Base-by-base conservation (phyloP, 208 protist species). In the Leishmania martiniquensis region DNA sequence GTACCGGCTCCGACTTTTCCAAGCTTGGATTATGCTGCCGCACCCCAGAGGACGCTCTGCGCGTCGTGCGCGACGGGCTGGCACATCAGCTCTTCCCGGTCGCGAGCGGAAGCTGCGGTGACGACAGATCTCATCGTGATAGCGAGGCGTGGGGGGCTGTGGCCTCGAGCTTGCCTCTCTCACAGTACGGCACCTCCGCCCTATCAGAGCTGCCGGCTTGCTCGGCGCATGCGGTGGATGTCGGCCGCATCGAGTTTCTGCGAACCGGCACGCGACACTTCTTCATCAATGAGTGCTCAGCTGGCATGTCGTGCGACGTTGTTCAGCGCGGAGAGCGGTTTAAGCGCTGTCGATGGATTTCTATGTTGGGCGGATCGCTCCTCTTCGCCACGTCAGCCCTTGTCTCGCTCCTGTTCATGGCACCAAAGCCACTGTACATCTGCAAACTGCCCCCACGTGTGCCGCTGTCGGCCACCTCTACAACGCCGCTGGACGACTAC, bases 281-380 rank as follows among this genome's bases (percentile, higher is more conserved):
- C 76, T 97, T 95, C 73, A 93, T 97, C 67, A 97, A 97, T 76
- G 89, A 93, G 59, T 94, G 88, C 76, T 95, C 91, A 17, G 87
- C 87, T 67, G 91, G 93, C 42, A 89, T 97, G 85, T 95, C 91
- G 12, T 90, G 86, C 72, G 91, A 97, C 69, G 93, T 97, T 29
- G 87, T 97, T 59, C 69, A 82, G 59, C 85, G 84, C 4, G 85
- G 77, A n/a, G 89, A 95, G 77, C 78, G 78, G 2, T 87, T 93
- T 39, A 91, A 90, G 47, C 49, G 42, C 47, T 88, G 70, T 34
- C 62, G 74, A 12, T 63, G 87, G n/a, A 63, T 93, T 17, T 81
- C 85, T 1, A 45, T 75, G 42, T 63, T 89, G 0, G 90, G 89
- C 34, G 93, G 93, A 13, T 72, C 67, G 0, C 37, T 91, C 1